Conservation (phyloP, 75 land plant genomes). For the Picea glauca region DNA sequence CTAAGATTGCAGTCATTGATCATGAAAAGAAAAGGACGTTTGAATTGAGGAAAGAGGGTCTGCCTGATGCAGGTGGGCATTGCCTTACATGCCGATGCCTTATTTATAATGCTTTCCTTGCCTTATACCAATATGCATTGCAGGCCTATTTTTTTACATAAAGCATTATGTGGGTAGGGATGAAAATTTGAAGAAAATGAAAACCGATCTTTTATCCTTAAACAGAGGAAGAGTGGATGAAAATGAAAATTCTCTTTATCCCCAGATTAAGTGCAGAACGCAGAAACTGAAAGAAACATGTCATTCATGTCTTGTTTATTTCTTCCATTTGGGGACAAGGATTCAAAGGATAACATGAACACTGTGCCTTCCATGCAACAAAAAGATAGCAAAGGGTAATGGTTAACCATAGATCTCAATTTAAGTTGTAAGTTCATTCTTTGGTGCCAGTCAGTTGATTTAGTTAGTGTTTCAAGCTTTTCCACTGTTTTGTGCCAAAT, state of each 20-base stretch:
- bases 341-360: background rate
- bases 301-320: constrained; percentile 7
- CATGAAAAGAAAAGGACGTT: constrained; percentile 67
- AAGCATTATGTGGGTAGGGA: background rate
- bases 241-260: background rate
- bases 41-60: constrained; percentile 55
- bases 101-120: background rate
- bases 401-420: background rate
- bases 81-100: background rate
- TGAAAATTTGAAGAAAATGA: constrained; percentile 7
- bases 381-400: constrained; percentile 9
- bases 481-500: too few species aligned
- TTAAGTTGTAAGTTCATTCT: background rate
- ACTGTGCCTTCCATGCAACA: constrained; percentile 6
- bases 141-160: background rate
- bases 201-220: background rate
- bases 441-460: background rate
- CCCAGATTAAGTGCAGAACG: background rate
- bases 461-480: too few species aligned
- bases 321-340: constrained; percentile 2
- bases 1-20: constrained; percentile 63
- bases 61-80: constrained; percentile 60
- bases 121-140: background rate
- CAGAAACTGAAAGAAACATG: constrained; percentile 9
- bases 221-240: constrained; percentile 7